Evolutionary conservation across 2,329 filamentous ascomycete species (phyloP).

Genomic region (Septoria petroselini): DNA sequence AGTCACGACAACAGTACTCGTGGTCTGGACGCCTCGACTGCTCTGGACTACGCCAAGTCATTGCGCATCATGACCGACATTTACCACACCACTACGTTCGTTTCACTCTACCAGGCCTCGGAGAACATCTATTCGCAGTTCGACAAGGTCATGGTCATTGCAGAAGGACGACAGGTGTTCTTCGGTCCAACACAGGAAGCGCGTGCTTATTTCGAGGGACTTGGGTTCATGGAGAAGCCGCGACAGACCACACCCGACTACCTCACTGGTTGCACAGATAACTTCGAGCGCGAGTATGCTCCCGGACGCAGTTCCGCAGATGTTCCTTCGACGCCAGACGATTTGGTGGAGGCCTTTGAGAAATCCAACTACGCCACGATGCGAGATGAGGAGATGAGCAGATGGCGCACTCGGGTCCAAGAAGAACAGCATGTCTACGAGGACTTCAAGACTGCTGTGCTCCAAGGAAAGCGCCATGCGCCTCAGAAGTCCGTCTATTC

Average conservation of each 20-base stretch:
- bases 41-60: conserved; percentile 50
- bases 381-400: conserved; percentile 63
- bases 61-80: conserved; percentile 68
- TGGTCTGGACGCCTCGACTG: conserved; percentile 50
- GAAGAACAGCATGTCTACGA: conserved; percentile 66
- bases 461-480: conserved; percentile 73
- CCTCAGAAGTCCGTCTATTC: conserved; percentile 73
- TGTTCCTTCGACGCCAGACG: conserved; percentile 65
- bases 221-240: conserved; percentile 71
- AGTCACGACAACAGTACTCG: conserved; percentile 50
- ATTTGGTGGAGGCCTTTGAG: conserved; percentile 67
- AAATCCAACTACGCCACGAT: conserved; percentile 58
- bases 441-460: conserved; percentile 72
- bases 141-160: conserved; percentile 81
- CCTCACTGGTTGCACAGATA: conserved; percentile 75
- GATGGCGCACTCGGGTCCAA: conserved; percentile 63
- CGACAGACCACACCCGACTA: conserved; percentile 80
- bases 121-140: conserved; percentile 77
- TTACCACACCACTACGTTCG: conserved; percentile 79
- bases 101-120: conserved; percentile 80
- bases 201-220: conserved; percentile 68
- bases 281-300: conserved; percentile 76
- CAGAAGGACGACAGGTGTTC: conserved; percentile 71
- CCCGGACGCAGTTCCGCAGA: conserved; percentile 63
- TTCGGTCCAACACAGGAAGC: conserved; percentile 68